These are phyloP conservation scores for Cokeromyces recurvatus DNA, from an alignment of 371 early-diverging fungal genomes.

Conservation along the genomic window DNA sequence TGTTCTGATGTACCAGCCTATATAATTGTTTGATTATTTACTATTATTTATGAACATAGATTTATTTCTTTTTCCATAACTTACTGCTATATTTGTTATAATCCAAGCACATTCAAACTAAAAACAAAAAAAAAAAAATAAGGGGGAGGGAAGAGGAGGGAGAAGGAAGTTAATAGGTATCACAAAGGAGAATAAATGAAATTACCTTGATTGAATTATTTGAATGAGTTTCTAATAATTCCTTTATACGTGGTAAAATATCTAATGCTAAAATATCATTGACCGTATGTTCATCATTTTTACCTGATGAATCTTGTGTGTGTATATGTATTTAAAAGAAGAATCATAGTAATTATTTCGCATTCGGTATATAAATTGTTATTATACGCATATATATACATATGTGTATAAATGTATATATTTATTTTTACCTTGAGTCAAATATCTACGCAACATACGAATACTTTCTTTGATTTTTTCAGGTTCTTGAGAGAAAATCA, in stretches of 20 bases:
- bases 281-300: conserved; percentile 15
- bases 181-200: too few species aligned
- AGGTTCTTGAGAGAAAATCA: conserved; percentile 16
- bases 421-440: conserved; percentile 44
- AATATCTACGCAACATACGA: conserved; percentile 28
- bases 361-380: too few species aligned
- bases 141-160: too few species aligned
- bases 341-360: too few species aligned
- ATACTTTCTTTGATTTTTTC: conserved; percentile 22
- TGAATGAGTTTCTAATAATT: conserved; percentile 15
- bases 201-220: conserved; percentile 23
- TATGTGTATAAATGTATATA: too few species aligned
- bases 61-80: conserved; percentile 2
- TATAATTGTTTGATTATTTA: not conserved
- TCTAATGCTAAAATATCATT: conserved; percentile 31
- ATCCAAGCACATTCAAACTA: conserved; percentile 64
- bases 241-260: conserved; percentile 33
- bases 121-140: not conserved
- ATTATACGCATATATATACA: too few species aligned
- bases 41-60: not conserved
- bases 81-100: conserved; percentile 58
- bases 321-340: too few species aligned
- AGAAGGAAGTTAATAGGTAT: too few species aligned
- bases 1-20: conserved; percentile 57
- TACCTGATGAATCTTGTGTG: conserved; percentile 4